Percentiles rank a stretch among this genome's conserved stretches.
Conservation (phyloP, 805 yeast genomes). For the Hanseniaspora meyeri region DNA sequence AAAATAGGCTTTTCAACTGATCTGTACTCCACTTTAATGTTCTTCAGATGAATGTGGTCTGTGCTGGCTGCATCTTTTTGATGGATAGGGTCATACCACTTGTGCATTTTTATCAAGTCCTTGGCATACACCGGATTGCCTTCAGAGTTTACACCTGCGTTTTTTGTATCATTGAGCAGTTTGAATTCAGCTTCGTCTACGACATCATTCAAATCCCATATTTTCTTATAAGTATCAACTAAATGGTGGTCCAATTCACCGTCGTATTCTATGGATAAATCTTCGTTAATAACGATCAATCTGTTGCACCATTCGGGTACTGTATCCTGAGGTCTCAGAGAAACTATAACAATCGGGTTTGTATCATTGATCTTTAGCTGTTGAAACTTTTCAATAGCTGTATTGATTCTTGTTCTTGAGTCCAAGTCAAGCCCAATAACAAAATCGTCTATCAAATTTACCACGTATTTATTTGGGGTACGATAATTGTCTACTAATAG, state of each 20-base stretch:
- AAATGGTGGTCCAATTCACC: constrained; percentile 31
- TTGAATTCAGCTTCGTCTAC: constrained; percentile 21
- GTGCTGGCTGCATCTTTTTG: background rate
- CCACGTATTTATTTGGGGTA: background rate
- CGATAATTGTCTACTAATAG: constrained; percentile 57
- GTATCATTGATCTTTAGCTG: constrained; percentile 4
- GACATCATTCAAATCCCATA: constrained; percentile 18
- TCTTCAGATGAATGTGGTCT: constrained; percentile 39
- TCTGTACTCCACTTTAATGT: constrained; percentile 54
- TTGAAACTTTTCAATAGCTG: constrained; percentile 20
- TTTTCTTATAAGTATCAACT: background rate
- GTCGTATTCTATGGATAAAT: constrained; percentile 36
- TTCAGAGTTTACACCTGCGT: background rate
- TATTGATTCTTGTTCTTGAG: constrained; percentile 50
- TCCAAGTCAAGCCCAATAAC: constrained; percentile 79
- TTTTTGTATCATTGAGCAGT: constrained; percentile 4
- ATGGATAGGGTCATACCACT: constrained; percentile 16
- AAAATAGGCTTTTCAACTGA: constrained; percentile 42
- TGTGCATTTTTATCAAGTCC: constrained; percentile 21
- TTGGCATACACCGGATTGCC: constrained; percentile 15
- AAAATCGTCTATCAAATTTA: constrained; percentile 73
- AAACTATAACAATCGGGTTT: constrained; percentile 32
- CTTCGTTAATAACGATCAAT: constrained; percentile 47
- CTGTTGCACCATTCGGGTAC: constrained; percentile 74
- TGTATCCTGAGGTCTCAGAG: constrained; percentile 62